Percentiles rank a stretch among this genome's conserved stretches.
Conservation (phyloP, 1,284 basidiomycete genomes). For the Neolentinus lepideus region DNA sequence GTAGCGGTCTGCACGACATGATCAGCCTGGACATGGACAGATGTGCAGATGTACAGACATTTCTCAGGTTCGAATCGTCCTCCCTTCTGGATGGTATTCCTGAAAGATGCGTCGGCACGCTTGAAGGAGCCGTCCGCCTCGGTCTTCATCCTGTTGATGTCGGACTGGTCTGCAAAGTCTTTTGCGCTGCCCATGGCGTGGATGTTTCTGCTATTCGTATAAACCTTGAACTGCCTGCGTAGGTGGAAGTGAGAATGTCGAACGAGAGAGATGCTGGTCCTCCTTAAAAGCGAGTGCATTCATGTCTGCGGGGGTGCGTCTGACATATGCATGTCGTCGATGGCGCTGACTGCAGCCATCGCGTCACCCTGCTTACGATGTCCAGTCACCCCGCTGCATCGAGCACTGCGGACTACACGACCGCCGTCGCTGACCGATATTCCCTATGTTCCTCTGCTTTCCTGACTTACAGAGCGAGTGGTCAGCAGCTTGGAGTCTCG, state of each 20-base stretch:
- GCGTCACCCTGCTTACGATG: too few relatives aligned
- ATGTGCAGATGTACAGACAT: conserved; percentile 37
- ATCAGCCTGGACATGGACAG: background rate
- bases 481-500: too few relatives aligned
- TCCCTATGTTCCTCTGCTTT: too few relatives aligned
- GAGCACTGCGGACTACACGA: too few relatives aligned
- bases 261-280: background rate
- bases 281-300: background rate
- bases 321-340: background rate
- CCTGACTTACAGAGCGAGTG: too few relatives aligned
- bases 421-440: too few relatives aligned
- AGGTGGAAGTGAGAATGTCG: background rate
- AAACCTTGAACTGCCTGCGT: background rate
- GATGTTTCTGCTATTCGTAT: background rate
- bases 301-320: too few relatives aligned
- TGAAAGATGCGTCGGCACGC: conserved; percentile 66
- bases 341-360: background rate
- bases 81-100: conserved; percentile 66
- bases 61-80: conserved; percentile 78
- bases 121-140: conserved; percentile 79
- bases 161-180: conserved; percentile 36
- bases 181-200: conserved; percentile 6
- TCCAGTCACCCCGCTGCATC: too few relatives aligned
- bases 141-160: conserved; percentile 61
- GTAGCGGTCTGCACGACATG: background rate